A percentile compares a stretch with the other conserved stretches of the same genome.
phyloP scores from a whole-genome alignment of 139 green algal species.

The Trebouxia sp. region DNA sequence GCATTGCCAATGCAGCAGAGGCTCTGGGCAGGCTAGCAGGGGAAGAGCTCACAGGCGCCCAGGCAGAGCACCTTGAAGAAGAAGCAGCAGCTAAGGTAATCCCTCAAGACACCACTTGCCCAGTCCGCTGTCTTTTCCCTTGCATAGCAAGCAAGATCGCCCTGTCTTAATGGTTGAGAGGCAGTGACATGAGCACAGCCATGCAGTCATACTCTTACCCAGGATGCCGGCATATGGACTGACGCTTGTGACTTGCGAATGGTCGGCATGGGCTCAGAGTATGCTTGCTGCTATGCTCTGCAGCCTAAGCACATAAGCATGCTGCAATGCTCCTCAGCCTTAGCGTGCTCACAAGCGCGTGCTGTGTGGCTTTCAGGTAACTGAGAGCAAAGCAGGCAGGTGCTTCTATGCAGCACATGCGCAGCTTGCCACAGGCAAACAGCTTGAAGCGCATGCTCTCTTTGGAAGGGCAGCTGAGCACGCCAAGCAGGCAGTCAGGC shows the following conservation, averaged over 20 bases:
- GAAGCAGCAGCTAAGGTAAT: constrained; percentile 49
- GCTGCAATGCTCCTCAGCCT: background rate
- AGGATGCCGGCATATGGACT: background rate
- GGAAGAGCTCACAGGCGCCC: constrained; percentile 48
- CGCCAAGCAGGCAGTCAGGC: constrained; percentile 31
- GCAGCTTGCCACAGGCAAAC: constrained; percentile 48
- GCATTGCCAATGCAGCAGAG: constrained; percentile 42
- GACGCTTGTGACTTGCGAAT: background rate
- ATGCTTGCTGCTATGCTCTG: background rate
- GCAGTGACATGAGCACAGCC: background rate
- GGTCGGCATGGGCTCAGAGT: background rate
- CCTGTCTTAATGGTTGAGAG: background rate
- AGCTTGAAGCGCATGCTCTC: constrained; percentile 64
- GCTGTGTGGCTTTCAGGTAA: constrained; percentile 33
- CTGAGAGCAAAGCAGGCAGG: constrained; percentile 48
- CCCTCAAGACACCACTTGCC: too few relatives aligned
- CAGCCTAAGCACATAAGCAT: background rate
- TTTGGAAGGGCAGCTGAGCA: constrained; percentile 58
- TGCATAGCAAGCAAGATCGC: background rate
- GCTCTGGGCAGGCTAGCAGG: constrained; percentile 68
- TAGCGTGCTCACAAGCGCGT: background rate
- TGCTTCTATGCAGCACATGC: constrained; percentile 62
- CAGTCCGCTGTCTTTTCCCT: background rate
- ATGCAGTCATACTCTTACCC: background rate
- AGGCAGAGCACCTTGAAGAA: constrained; percentile 64